Percentiles rank a stretch among this genome's conserved stretches.
Evolutionary conservation across 1,284 basidiomycete species (phyloP).

Genomic region (Meripilus lineatus): DNA sequence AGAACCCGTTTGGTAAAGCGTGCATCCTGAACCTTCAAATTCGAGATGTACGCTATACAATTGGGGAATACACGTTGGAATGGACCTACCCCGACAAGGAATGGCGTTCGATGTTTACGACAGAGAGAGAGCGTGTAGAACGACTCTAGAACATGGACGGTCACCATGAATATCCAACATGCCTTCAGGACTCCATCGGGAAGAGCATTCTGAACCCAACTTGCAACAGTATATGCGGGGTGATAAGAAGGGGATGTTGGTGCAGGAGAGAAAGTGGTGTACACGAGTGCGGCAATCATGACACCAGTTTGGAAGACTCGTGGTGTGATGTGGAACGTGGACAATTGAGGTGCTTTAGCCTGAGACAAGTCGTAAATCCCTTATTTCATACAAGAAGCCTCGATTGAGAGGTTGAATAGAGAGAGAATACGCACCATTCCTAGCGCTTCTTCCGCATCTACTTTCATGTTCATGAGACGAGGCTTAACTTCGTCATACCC

Average conservation of each 20-base stretch:
- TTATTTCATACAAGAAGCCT: background rate
- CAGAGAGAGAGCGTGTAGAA: constrained; percentile 52
- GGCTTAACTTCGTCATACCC: constrained; percentile 80
- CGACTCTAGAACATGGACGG: constrained; percentile 45
- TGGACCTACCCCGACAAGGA: constrained; percentile 46
- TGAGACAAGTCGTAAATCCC: constrained; percentile 22
- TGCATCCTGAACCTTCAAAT: constrained; percentile 2
- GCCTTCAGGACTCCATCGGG: constrained; percentile 19
- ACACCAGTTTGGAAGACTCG: constrained; percentile 12
- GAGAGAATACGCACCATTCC: constrained; percentile 55
- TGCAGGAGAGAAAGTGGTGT: constrained; percentile 35
- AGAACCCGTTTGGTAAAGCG: constrained; percentile 29
- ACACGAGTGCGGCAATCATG: constrained; percentile 31
- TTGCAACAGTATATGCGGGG: constrained; percentile 15
- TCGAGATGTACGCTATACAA: constrained; percentile 3
- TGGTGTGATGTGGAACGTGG: constrained; percentile 44
- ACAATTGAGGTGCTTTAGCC: constrained; percentile 61
- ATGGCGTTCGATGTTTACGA: constrained; percentile 49
- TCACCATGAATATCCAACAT: constrained; percentile 27
- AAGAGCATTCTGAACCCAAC: constrained; percentile 17
- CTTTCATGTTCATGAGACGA: constrained; percentile 69
- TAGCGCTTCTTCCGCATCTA: constrained; percentile 63
- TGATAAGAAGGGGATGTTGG: constrained; percentile 15
- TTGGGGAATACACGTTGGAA: background rate
- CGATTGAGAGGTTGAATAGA: background rate